Base-by-base conservation (phyloP, 1,284 basidiomycete species). In the Leccinum pallidistipes region DNA sequence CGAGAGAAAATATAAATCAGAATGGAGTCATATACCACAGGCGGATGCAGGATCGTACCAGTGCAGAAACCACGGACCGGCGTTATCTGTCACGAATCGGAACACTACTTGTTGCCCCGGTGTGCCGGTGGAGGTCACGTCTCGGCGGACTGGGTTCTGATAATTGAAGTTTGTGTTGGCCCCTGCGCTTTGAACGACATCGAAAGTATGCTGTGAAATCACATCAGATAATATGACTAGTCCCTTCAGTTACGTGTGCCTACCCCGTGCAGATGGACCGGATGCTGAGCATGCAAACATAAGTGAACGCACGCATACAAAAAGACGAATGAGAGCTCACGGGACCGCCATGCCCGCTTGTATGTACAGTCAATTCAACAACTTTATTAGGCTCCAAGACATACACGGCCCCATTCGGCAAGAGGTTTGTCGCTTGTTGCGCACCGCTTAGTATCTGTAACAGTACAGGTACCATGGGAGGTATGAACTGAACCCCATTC, bases 361-460 rank as follows among this genome's bases (percentile, higher is more conserved):
- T 64, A 6, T 16, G 14, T 34, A 78, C 60, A n/a, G 66, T 65
- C 56, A 78, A 55, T 58, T 79, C 79, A 47, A 80, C 71, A 6
- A 69, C 69, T 38, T 72, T 67, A 61, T 78, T 78, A 6, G 64
- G 51, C 21, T 69, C 71, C n/a, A 79, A 58, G 8, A 65, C 61
- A 51, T 64, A 64, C 11, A 78, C 68, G 27, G 65, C 71, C n/a
- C 73, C 73, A 1, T 60, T 50, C 0, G 74, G 75, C 59, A 76
- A 16, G 11, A 77, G 62, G 51, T 65, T 59, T 2, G 59, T 59
- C 29, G 74, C 71, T n/a, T 63, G 61, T 43, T 67, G 66, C 12
- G 69, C 67, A 29, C 78, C 77, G 51, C 72, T 74, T 52, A 80
- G 63, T 16, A 79, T 76, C 55, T 79, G 76, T 29, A 77, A 63